Percentiles rank a stretch among this genome's conserved stretches.
phyloP scores from a whole-genome alignment of 306 rosid genomes.

The Quercus bicolor region DNA sequence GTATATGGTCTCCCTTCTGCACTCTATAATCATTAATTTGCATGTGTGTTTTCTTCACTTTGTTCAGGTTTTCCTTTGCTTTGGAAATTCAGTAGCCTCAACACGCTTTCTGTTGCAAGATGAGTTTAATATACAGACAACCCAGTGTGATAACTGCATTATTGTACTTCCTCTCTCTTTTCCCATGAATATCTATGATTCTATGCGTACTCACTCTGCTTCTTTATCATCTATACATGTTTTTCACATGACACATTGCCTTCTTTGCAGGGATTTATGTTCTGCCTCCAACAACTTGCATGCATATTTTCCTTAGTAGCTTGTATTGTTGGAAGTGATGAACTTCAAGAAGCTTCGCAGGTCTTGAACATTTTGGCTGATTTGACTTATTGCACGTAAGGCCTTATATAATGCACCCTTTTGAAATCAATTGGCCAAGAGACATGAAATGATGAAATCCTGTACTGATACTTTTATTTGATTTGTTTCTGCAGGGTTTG shows the following conservation, averaged over 20 bases:
- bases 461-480: conserved; percentile 17
- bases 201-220: background rate
- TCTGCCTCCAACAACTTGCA: conserved; percentile 75
- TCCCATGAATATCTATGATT: background rate
- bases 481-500: conserved; percentile 61
- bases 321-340: conserved; percentile 64
- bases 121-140: conserved; percentile 88
- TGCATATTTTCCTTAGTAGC: conserved; percentile 86
- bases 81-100: conserved; percentile 85
- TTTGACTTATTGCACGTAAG: conserved; percentile 80
- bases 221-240: background rate
- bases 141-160: conserved; percentile 85
- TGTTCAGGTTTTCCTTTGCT: conserved; percentile 75
- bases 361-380: conserved; percentile 58
- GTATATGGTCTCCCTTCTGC: background rate
- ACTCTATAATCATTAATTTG: background rate
- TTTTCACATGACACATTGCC: background rate
- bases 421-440: background rate
- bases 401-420: conserved; percentile 2
- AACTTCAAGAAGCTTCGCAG: conserved; percentile 68
- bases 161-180: conserved; percentile 51
- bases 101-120: conserved; percentile 92
- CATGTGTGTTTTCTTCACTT: conserved; percentile 3
- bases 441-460: background rate
- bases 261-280: conserved; percentile 62